Base-by-base conservation (phyloP, 2,329 filamentous ascomycete species). In the Fusarium drepaniforme region DNA sequence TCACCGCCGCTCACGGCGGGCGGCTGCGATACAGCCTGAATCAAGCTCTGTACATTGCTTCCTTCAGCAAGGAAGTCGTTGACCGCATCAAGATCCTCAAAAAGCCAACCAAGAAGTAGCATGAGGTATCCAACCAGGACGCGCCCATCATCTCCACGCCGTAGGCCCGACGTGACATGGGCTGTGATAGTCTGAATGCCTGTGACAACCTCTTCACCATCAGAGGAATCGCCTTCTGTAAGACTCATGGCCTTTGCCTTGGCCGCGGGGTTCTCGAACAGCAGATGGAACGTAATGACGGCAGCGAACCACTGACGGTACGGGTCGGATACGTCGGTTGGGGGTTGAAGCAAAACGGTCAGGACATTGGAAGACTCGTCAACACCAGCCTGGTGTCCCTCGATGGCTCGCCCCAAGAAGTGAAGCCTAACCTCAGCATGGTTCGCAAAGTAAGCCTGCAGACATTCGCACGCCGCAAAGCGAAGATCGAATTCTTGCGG, bases 21-120 rank as follows among this genome's bases (percentile, higher is more conserved):
- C 70, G 92, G 90, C 73, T 92, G 92, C 23, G 88, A 80, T 46
- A 94, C 91, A 33, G 92, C 90, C 77, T 97, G 93, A 16, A 97
- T 91, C 37, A 98, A 86, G 53, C 92, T 93, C 79, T 98, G 93
- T n/a, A 98, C 88, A 80, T 95, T 97, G 83, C 95, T 98, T 1
- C 94, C 96, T 82, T 99, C 97, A 7, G 92, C 92, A 3, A 99
- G 87, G 73, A 99, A 95, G 82, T 99, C 95, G 81, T 98, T 95
- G 21, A 98, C 94, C 3, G 93, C 96, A 77, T 95, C 93, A 9
- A 95, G 91, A 77, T 98, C 95, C 80, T 99, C 96, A 80, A 96
- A 99, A 12, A 98, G 87, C 94, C 96, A 98, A 28, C 93, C 92
- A 38, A 93, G 91, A 4, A 99, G 89, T 12, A 98, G 85, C 93